Conservation (phyloP, 2,329 filamentous ascomycete species). For the Cryphonectria carpinicola region DNA sequence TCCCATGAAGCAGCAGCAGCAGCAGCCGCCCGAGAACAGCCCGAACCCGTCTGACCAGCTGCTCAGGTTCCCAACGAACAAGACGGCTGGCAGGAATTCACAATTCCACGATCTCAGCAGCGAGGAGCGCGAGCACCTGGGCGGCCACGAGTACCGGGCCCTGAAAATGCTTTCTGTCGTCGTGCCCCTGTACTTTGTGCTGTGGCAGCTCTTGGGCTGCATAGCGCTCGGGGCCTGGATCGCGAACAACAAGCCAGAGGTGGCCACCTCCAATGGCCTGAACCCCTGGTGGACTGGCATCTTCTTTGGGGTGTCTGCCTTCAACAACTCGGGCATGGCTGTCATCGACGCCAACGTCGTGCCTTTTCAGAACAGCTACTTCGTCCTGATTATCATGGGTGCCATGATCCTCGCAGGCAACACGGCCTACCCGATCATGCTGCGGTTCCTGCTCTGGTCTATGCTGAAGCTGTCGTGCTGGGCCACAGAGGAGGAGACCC, state of each 20-base stretch:
- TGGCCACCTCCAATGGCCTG: slow-evolving; percentile 58
- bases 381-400: slow-evolving; percentile 57
- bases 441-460: slow-evolving; percentile 63
- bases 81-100: slow-evolving; percentile 47
- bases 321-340: slow-evolving; percentile 72
- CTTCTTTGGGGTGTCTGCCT: slow-evolving; percentile 59
- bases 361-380: slow-evolving; percentile 58
- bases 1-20: slow-evolving; percentile 3
- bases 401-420: slow-evolving; percentile 66
- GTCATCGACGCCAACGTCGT: slow-evolving; percentile 69
- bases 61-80: slow-evolving; percentile 36
- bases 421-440: slow-evolving; percentile 66
- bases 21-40: not conserved
- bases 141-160: slow-evolving; percentile 57
- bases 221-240: slow-evolving; percentile 57
- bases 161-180: slow-evolving; percentile 52
- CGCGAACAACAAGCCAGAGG: slow-evolving; percentile 51
- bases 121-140: slow-evolving; percentile 52
- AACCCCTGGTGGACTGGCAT: slow-evolving; percentile 71
- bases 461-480: slow-evolving; percentile 47
- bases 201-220: slow-evolving; percentile 46
- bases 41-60: slow-evolving; percentile 31
- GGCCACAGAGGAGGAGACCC: slow-evolving; percentile 43
- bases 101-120: slow-evolving; percentile 53
- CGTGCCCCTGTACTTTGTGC: slow-evolving; percentile 53